phyloP scores from a whole-genome alignment of 495 filamentous ascomycete species.

The Bombardia bombarda region DNA sequence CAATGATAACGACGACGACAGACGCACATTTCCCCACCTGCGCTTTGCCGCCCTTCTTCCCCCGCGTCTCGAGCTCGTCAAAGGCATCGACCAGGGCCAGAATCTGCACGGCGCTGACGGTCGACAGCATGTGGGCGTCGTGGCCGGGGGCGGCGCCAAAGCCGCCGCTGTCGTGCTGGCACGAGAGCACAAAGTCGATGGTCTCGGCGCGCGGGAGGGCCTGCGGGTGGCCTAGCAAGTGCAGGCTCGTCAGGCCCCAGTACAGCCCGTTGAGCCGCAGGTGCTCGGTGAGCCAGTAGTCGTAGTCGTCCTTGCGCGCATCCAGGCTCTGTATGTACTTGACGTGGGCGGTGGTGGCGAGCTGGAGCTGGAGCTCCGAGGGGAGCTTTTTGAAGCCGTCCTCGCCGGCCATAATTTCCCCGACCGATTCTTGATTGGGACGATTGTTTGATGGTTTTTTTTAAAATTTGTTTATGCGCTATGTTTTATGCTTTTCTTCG shows the following conservation, averaged over 20 bases:
- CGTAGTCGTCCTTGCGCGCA: slow-evolving; percentile 82
- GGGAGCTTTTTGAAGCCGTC: slow-evolving; percentile 31
- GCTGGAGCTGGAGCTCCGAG: slow-evolving; percentile 47
- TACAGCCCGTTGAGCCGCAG: slow-evolving; percentile 91
- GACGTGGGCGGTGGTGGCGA: slow-evolving; percentile 72
- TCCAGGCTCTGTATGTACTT: slow-evolving; percentile 91
- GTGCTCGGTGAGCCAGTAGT: slow-evolving; percentile 97
- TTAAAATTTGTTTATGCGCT: no score
- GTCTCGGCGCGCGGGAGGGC: slow-evolving; percentile 74
- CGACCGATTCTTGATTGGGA: background rate
- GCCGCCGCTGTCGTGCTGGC: slow-evolving; percentile 77
- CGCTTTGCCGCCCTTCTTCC: slow-evolving; percentile 59
- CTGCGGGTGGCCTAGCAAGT: slow-evolving; percentile 73
- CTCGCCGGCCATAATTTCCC: slow-evolving; percentile 11
- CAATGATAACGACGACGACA: no score
- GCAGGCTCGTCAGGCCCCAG: slow-evolving; percentile 86
- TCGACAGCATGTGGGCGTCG: slow-evolving; percentile 92
- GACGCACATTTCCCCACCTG: slow-evolving; percentile 70
- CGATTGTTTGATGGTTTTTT: background rate
- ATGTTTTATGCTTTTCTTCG: no score
- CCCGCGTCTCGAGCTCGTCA: slow-evolving; percentile 65
- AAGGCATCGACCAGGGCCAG: slow-evolving; percentile 77
- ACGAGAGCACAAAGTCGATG: slow-evolving; percentile 86
- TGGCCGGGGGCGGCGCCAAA: slow-evolving; percentile 92
- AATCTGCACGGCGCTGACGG: slow-evolving; percentile 87